Evolutionary conservation across 352 stramenopile species (phyloP).

Genomic region (Lagenidium giganteum): DNA sequence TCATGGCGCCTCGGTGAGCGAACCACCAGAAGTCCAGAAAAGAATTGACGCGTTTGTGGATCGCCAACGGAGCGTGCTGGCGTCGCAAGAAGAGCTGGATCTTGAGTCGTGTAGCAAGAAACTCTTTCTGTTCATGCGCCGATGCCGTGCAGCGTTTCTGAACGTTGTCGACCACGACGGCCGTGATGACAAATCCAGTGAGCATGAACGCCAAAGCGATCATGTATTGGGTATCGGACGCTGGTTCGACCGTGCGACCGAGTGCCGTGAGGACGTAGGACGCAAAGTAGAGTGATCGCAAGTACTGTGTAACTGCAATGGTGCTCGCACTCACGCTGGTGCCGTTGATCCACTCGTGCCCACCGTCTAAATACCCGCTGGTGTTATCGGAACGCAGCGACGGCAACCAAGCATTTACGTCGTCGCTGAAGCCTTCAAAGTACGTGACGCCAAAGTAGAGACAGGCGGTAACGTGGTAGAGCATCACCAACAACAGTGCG

Average conservation of each 20-base stretch:
- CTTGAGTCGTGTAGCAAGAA: too few relatives aligned
- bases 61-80: constrained; percentile 7
- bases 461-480: neutral
- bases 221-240: constrained; percentile 5
- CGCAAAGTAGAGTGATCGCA: neutral
- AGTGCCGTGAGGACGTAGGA: neutral
- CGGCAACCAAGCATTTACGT: too few relatives aligned
- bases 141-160: too few relatives aligned
- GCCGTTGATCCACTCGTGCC: too few relatives aligned
- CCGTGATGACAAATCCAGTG: constrained; percentile 9
- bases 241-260: constrained; percentile 3
- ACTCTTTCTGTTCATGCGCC: too few relatives aligned
- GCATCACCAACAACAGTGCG: neutral
- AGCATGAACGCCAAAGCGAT: constrained; percentile 10
- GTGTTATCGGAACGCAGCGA: too few relatives aligned
- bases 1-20: constrained; percentile 11
- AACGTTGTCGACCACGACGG: too few relatives aligned
- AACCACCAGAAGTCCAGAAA: constrained; percentile 19
- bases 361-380: too few relatives aligned
- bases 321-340: neutral
- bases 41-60: too few relatives aligned
- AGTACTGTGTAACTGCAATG: neutral
- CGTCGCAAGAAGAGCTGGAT: constrained; percentile 15
- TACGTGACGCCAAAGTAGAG: neutral
- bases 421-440: neutral